Base-by-base conservation (phyloP, 2,329 filamentous ascomycete species). In the Helicocarpus griseus region DNA sequence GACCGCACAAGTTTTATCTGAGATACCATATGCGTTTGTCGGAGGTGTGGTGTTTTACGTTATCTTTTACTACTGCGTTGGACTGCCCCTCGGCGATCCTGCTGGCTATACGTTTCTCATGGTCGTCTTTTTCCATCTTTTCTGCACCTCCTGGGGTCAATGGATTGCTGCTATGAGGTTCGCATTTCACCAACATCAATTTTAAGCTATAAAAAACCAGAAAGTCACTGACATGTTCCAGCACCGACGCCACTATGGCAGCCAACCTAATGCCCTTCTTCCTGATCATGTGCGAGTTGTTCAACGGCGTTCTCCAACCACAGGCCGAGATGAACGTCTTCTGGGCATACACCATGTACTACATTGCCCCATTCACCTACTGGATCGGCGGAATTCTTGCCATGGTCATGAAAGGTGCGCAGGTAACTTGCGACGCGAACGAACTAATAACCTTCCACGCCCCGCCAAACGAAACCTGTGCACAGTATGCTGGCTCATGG, bases 261-360 rank as follows among this genome's bases (percentile, higher is more conserved):
- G 82, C 85, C 11, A 82, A 91, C 55, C 78, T 88, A 53, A 89
- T 93, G 63, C 88, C 89, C 1, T 87, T 90, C 69, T 75, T 93
- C 66, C 85, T 90, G 69, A 87, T 91, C 66, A 82, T 85, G 59
- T 91, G 93, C 61, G 79, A 86, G 4, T 77, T 94, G 19, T 93
- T 94, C 79, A 94, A 87, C 62, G 89, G 89, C 68, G 87, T 95
- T 56, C 86, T 87, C 0, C 86, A 93, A 40, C 85, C 87, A 0
- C 80, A 83, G 36, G 77, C 81, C 0, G 82, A 87, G 65, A 93
- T 94, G 71, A 84, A 87, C 3, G 74, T 69, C 4, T 89, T 89
- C 71, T 93, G 86, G 86, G 79, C 82, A 31, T 77, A 80, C 6
- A 93, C 86, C 81, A 77, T 93, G 38, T 90, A 90, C 73, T 77